phyloP scores from a whole-genome alignment of 305 asterid species.

The Ilex paraguariensis region DNA sequence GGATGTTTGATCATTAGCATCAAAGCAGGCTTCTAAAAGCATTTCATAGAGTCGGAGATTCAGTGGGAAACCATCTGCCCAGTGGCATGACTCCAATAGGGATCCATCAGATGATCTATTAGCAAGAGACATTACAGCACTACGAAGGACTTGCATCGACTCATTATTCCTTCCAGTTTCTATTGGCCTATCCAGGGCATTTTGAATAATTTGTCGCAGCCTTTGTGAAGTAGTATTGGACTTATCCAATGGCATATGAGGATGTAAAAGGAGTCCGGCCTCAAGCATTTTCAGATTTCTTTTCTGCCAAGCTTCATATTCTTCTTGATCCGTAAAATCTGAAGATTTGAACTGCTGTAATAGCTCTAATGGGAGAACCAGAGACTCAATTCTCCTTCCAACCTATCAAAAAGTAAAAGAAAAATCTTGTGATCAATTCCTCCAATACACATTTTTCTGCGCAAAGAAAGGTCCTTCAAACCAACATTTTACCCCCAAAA shows the following conservation, averaged over 20 bases:
- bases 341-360: conserved; percentile 94
- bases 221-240: conserved; percentile 67
- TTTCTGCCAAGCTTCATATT: conserved; percentile 83
- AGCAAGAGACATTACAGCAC: conserved; percentile 71
- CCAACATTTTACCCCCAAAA: conserved; percentile 3
- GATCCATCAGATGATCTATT: conserved; percentile 76
- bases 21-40: conserved; percentile 89
- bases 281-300: conserved; percentile 84
- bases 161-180: conserved; percentile 95
- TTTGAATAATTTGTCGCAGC: conserved; percentile 64
- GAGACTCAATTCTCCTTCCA: conserved; percentile 70
- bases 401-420: conserved; percentile 37
- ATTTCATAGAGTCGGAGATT: conserved; percentile 85
- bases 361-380: conserved; percentile 87
- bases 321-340: conserved; percentile 78
- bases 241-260: conserved; percentile 70
- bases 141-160: conserved; percentile 93
- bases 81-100: conserved; percentile 63
- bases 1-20: conserved; percentile 63
- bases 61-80: conserved; percentile 95
- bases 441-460: not conserved
- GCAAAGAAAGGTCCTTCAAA: conserved; percentile 6
- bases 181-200: conserved; percentile 74
- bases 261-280: conserved; percentile 90
- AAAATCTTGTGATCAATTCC: conserved; percentile 5